Base-by-base conservation (phyloP, 768 basidiomycete species). In the Hygrocybe coccinea region DNA sequence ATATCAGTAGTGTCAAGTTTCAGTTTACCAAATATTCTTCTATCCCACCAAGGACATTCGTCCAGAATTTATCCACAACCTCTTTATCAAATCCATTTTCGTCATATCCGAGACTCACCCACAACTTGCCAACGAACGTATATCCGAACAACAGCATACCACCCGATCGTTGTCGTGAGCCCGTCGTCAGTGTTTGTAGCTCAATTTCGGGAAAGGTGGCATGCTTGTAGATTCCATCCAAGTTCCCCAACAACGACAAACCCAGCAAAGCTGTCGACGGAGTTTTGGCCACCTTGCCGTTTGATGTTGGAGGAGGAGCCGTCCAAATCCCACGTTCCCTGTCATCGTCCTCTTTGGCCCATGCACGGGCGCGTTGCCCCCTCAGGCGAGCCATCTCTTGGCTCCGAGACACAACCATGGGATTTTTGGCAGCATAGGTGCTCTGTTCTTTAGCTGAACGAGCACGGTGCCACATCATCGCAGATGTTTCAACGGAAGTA, bases 71-170 rank as follows among this genome's bases (percentile, higher is more conserved):
- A 50, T 84, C 78, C 22, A 91, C 82, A 3, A 74, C 71, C 1
- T 76, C 80, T 38, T 76, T 73, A 25, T 85, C 79, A 64, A 89
- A 90, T 0, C 87, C 89, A 64, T 87, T 87, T 60, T 79, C 74
- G 64, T 92, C 91, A 66, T 89, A 91, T 0, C 88, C 87, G 29
- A 92, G 74, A 60, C 85, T 89, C 35, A 92, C 65, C 87, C 87
- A 91, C 15, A 93, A 68, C 68, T 83, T 85, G 6, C 84, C 85
- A 19, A 74, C 81, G 60, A 86, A 87, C 0, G 86, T 89, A 67
- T 87, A 88, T 2, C 85, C 86, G 56, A 93, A 91, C n/a, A 94
- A 68, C 37, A 94, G 74, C 82, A 91, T 85, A 2, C 83, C 89
- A 9, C 88, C 83, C 0, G 79, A 65, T 2, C 89, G 81, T 65